These are phyloP conservation scores for Coemansia reversa DNA, from an alignment of 192 early-diverging fungal genomes.

Conservation along the genomic window DNA sequence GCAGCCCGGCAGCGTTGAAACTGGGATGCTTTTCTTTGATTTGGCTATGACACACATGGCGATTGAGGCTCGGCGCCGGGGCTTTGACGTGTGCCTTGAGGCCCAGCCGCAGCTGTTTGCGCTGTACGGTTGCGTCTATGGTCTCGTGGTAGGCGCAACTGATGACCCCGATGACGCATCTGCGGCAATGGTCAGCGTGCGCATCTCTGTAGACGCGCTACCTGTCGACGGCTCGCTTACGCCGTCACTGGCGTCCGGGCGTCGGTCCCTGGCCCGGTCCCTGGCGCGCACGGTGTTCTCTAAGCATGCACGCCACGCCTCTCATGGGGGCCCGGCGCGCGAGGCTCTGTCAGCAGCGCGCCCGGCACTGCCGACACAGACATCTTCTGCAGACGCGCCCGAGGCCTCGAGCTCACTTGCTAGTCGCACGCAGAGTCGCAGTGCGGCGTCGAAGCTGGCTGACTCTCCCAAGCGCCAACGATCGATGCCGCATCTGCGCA, in stretches of 20 bases:
- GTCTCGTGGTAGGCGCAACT: conserved; percentile 19
- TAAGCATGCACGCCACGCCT: conserved; percentile 23
- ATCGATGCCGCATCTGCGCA: conserved; percentile 51
- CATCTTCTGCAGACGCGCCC: conserved; percentile 8
- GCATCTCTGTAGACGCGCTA: conserved; percentile 10
- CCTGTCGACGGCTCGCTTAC: not conserved
- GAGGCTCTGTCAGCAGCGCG: not conserved
- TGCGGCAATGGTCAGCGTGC: conserved; percentile 15
- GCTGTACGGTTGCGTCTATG: conserved; percentile 57
- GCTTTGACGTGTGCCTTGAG: conserved; percentile 57
- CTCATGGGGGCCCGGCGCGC: conserved; percentile 17
- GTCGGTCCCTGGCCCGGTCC: conserved; percentile 43
- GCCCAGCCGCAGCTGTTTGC: conserved; percentile 62
- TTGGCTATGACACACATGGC: conserved; percentile 63
- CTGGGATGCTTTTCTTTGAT: conserved; percentile 61
- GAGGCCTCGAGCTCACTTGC: not conserved
- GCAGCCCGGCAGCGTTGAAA: conserved; percentile 28
- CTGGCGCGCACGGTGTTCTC: conserved; percentile 44
- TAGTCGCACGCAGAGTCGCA: conserved; percentile 1
- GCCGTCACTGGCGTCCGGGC: conserved; percentile 38
- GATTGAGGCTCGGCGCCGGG: conserved; percentile 56
- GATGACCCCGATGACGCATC: conserved; percentile 25
- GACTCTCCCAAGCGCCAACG: conserved; percentile 40
- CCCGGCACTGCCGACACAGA: not conserved
- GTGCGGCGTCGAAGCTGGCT: not conserved